A percentile compares a stretch with the other conserved stretches of the same genome.
Evolutionary conservation across 106 monocot species (phyloP).

Genomic region (Dendrobium officinale): DNA sequence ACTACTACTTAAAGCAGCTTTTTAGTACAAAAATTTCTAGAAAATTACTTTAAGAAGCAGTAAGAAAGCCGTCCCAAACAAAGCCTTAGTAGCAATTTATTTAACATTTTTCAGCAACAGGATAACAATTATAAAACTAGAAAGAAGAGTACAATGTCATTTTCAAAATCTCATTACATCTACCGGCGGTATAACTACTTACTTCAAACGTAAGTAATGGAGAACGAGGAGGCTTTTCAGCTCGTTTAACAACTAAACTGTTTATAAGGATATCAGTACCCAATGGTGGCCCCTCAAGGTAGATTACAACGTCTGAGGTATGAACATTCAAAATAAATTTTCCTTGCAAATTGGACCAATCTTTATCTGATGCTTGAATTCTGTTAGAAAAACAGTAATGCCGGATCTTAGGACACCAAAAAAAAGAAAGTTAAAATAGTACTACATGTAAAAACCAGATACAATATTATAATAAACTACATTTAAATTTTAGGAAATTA

Average conservation of each 20-base stretch:
- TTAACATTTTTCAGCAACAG: background rate
- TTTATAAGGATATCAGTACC: constrained; percentile 75
- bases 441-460: too few relatives aligned
- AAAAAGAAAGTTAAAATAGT: background rate
- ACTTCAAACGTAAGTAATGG: constrained; percentile 32
- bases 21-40: too few relatives aligned
- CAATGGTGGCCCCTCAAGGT: constrained; percentile 77
- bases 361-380: constrained; percentile 68
- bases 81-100: background rate
- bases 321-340: constrained; percentile 76
- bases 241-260: constrained; percentile 68
- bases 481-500: background rate
- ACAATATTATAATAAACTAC: background rate
- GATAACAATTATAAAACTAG: background rate
- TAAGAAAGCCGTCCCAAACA: too few relatives aligned
- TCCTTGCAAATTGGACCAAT: constrained; percentile 77
- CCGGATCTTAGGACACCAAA: background rate
- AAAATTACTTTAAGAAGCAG: too few relatives aligned
- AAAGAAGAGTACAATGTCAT: background rate
- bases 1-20: too few relatives aligned
- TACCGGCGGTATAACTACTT: background rate
- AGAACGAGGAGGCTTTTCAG: constrained; percentile 39
- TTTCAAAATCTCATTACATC: background rate
- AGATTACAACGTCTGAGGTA: constrained; percentile 63
- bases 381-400: constrained; percentile 16